phyloP scores from a whole-genome alignment of 345 rosid species.

The Carallia pectinifolia region DNA sequence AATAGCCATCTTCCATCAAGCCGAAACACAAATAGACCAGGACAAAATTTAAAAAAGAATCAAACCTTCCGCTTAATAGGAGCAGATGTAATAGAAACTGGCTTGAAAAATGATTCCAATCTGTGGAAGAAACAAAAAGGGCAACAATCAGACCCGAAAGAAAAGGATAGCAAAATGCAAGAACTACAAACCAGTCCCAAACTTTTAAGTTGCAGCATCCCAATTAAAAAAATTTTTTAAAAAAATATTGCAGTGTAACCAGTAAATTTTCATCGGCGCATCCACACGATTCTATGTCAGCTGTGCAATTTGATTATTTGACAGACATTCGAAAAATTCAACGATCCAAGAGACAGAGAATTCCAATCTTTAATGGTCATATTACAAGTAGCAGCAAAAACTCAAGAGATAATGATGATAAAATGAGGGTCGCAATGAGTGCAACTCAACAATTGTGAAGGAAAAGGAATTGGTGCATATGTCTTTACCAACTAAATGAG shows the following conservation, averaged over 20 bases:
- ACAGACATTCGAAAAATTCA: too few relatives aligned
- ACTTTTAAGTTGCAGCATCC: not conserved
- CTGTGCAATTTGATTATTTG: too few relatives aligned
- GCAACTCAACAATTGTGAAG: too few relatives aligned
- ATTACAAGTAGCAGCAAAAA: too few relatives aligned
- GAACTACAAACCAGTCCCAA: not conserved
- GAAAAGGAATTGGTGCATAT: too few relatives aligned
- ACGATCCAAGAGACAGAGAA: too few relatives aligned
- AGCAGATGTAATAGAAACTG: slow-evolving; percentile 48
- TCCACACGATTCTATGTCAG: too few relatives aligned
- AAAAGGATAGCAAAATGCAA: slow-evolving; percentile 1
- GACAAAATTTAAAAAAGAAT: slow-evolving; percentile 9
- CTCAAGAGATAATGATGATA: too few relatives aligned
- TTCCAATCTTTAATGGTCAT: too few relatives aligned
- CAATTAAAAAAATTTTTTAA: not conserved
- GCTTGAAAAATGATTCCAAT: slow-evolving; percentile 78
- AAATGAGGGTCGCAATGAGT: too few relatives aligned
- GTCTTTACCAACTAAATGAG: too few relatives aligned
- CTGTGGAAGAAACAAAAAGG: slow-evolving; percentile 30
- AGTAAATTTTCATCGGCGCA: not conserved
- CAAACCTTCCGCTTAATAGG: slow-evolving; percentile 76
- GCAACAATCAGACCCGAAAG: slow-evolving; percentile 10
- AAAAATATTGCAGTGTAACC: not conserved
- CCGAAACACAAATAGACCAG: not conserved
- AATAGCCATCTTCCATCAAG: not conserved